Conservation (phyloP, 1,284 basidiomycete genomes). For the Melampsora abietis-canadensis region DNA sequence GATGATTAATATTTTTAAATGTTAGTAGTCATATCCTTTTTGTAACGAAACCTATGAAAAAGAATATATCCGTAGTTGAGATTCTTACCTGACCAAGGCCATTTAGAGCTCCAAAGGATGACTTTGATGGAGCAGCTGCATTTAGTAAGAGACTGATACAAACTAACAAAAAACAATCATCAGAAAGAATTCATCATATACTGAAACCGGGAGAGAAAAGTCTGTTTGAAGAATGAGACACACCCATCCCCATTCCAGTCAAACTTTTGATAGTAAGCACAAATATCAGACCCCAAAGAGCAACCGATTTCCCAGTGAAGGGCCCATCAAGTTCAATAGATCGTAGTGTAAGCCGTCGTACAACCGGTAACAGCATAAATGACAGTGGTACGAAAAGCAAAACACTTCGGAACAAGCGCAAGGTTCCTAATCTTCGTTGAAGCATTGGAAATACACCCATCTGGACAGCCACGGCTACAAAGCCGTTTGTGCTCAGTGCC, state of each 20-base stretch:
- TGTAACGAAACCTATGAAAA: no score
- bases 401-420: constrained; percentile 19
- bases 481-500: constrained; percentile 28
- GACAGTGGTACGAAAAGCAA: constrained; percentile 7
- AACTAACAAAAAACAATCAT: not conserved
- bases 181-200: no score
- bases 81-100: constrained; percentile 29
- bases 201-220: no score
- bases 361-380: constrained; percentile 14
- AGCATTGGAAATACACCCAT: constrained; percentile 19
- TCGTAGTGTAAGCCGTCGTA: constrained; percentile 1
- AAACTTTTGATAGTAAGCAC: constrained; percentile 35
- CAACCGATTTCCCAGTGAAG: not conserved
- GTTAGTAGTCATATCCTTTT: not conserved
- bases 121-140: constrained; percentile 23
- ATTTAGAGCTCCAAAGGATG: constrained; percentile 36
- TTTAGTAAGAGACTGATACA: constrained; percentile 33
- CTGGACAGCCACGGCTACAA: constrained; percentile 21
- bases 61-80: no score
- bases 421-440: constrained; percentile 25
- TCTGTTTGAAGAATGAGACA: not conserved
- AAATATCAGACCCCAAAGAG: constrained; percentile 6
- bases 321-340: not conserved
- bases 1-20: not conserved
- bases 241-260: constrained; percentile 13